phyloP scores from a whole-genome alignment of 192 early-diverging fungal species.

The Kappamyces sp. region DNA sequence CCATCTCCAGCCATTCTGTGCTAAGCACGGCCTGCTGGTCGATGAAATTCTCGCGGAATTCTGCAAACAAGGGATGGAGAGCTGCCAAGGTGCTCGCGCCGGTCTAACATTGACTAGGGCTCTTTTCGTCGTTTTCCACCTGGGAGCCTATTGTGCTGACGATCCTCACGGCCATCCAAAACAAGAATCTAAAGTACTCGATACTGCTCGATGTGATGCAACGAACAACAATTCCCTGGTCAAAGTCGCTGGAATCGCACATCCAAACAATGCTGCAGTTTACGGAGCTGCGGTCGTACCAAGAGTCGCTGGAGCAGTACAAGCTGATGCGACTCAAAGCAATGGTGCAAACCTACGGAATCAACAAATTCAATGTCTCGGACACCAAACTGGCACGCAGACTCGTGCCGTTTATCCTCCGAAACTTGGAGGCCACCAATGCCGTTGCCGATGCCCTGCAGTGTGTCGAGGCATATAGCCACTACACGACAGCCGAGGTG shows the following conservation, averaged over 20 bases:
- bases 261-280: background rate
- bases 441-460: slow-evolving; percentile 57
- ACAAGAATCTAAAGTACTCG: too few relatives aligned
- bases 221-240: slow-evolving; percentile 62
- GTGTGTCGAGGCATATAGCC: slow-evolving; percentile 56
- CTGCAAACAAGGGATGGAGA: too few relatives aligned
- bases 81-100: too few relatives aligned
- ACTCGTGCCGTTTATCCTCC: slow-evolving; percentile 47
- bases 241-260: slow-evolving; percentile 15
- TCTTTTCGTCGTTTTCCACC: too few relatives aligned
- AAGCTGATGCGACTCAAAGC: slow-evolving; percentile 57
- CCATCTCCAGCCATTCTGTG: too few relatives aligned
- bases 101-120: too few relatives aligned
- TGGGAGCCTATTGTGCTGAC: too few relatives aligned
- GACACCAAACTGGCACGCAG: slow-evolving; percentile 45
- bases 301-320: slow-evolving; percentile 55
- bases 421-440: slow-evolving; percentile 29
- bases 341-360: slow-evolving; percentile 54
- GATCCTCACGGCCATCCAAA: too few relatives aligned
- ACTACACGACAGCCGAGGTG: slow-evolving; percentile 44
- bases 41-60: too few relatives aligned
- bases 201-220: slow-evolving; percentile 60
- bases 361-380: slow-evolving; percentile 51
- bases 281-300: slow-evolving; percentile 17
- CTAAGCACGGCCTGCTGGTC: too few relatives aligned